phyloP scores from a whole-genome alignment of 495 filamentous ascomycete genomes.

The Evernia prunastri region DNA sequence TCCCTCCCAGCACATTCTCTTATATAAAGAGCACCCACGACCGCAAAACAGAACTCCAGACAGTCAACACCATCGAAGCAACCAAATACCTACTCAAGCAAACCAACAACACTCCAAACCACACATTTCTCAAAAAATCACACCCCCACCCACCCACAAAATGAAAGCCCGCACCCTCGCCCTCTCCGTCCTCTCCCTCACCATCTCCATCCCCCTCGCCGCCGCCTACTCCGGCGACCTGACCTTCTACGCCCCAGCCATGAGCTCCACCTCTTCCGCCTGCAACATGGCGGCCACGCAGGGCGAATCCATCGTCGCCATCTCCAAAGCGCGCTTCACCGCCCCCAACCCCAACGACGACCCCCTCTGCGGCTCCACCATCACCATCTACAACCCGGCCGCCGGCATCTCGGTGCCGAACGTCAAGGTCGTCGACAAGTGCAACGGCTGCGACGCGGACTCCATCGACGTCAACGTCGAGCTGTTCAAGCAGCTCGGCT shows the following conservation, averaged over 20 bases:
- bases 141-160: neutral
- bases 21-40: neutral
- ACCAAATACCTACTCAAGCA: neutral
- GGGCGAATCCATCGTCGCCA: neutral
- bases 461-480: neutral
- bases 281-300: neutral
- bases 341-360: neutral
- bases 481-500: neutral
- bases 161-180: slow-evolving; percentile 5
- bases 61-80: neutral
- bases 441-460: neutral
- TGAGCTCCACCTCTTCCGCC: slow-evolving; percentile 33
- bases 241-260: neutral
- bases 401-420: neutral
- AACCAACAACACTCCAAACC: neutral
- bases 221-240: neutral
- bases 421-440: neutral
- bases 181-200: slow-evolving; percentile 8
- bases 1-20: too few species aligned
- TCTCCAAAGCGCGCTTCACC: neutral
- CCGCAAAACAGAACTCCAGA: neutral
- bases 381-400: neutral
- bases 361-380: neutral
- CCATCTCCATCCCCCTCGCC: slow-evolving; percentile 6
- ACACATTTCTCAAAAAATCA: too few species aligned